Evolutionary conservation across 108 stramenopile species (phyloP), one percentile per base, ranked within the genome.

Genomic region (Skeletonema costatum): DNA sequence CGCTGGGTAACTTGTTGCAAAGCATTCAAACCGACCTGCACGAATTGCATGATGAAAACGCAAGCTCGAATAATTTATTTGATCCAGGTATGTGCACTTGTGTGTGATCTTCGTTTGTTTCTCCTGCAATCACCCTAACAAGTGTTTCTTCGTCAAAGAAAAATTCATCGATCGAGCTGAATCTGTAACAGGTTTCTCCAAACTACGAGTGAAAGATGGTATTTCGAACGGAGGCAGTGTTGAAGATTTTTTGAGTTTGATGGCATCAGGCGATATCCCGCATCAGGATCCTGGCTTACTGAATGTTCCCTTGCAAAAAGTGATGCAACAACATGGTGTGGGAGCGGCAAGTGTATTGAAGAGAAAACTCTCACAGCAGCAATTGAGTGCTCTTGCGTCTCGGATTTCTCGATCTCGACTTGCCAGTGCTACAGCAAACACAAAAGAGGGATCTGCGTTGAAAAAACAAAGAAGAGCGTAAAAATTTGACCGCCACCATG

Each of bases 201-300:
- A 93, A 42, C 81, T 94, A 19, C 80, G 92, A 12, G 76, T 73
- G 64, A 76, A 88, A 31, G 89, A 92, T 75, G 92, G 91, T 42
- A 59, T 93, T 14, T 81, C 76, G 21, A 78, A 88, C 17, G 87
- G 91, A 10, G 80, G 88, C 10, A 89, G 88, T 61, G 92, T 97
- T 25, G 96, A 97, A 63, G 94, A 97, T 53, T 97, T 97, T 71
- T 77, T 97, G 76, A 91, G 86, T 66, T 73, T 96, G 59, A 88
- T 97, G 53, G 88, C 90, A 46, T 84, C 89, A 4, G 96, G 96
- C 1, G 94, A 97, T 73, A 94, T 95, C 46, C 93, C 96, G 0
- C 93, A 93, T 70, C 89, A 94, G 74, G 96, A 94, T 83, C 86
- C 92, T 12, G 67, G 80, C 17, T 75, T 96, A 62, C 77, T 97